Base-by-base conservation (phyloP, 1,139 yeast genomes). In the Groenewaldozyma sp. region DNA sequence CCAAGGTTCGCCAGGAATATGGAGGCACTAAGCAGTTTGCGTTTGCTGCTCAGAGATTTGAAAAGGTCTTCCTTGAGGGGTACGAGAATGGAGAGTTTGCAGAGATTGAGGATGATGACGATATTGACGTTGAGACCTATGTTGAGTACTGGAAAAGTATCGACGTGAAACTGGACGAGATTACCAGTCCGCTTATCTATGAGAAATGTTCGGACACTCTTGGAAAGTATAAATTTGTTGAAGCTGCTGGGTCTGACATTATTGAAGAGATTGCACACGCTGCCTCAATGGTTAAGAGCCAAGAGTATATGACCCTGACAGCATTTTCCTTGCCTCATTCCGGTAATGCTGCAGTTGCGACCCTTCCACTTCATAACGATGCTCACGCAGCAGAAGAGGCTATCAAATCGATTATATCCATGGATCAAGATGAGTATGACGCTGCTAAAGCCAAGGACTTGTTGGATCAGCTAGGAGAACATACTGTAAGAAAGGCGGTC, bases 401-500 rank as follows among this genome's bases (percentile, higher is more conserved):
- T 10, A 58, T 67, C 34, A 76, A 79, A 51, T 76, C 88, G 1
- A 68, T 82, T 5, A 72, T 82, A 49, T 72, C 82, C 0, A 76
- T 86, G 0, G 68, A 71, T 0, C 65, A 66, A 16, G 68, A 65
- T 1, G 60, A 63, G 9, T 74, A 76, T 42, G 65, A 73, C 11
- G 60, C 74, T 1, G 53, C 59, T 5, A 56, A 61, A 40, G 74
- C 74, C 5, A 67, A 63, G 36, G 55, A 55, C 31, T 57, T 76
- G 5, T 67, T 78, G 36, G 60, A 64, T 0, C 52, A 55, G 4
- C 67, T 63, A 45, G 71, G 71, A 1, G 73, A 73, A 10, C 65
- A 61, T 0, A 58, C 55, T 0, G 68, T 74, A n/a, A 62, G 73
- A 16, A 55, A 57, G 11, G 84, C 83, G 0, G 63, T 78, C 5